phyloP scores from a whole-genome alignment of 306 rosid species.

The Senna tora region DNA sequence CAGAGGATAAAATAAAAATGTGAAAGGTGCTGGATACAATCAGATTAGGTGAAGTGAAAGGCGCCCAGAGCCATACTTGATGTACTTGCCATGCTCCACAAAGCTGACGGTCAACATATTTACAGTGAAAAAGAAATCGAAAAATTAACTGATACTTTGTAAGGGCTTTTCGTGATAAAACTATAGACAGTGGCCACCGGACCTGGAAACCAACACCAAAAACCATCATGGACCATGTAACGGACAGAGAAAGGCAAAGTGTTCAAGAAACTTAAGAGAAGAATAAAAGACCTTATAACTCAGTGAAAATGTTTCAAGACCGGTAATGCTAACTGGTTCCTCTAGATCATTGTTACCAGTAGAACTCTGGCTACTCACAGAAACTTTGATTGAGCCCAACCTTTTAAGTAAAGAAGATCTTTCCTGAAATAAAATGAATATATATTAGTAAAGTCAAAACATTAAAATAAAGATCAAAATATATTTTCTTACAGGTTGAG shows the following conservation, averaged over 20 bases:
- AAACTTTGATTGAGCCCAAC: constrained; percentile 64
- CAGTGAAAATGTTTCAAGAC: constrained; percentile 90
- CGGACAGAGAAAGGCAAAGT: constrained; percentile 7
- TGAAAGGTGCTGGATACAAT: constrained; percentile 26
- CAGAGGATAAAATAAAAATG: constrained; percentile 35
- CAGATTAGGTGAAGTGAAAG: constrained; percentile 26
- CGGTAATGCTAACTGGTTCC: constrained; percentile 75
- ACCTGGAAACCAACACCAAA: constrained; percentile 61
- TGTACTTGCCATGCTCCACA: constrained; percentile 99
- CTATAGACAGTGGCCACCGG: constrained; percentile 92
- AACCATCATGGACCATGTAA: constrained; percentile 2
- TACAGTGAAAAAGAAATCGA: constrained; percentile 91
- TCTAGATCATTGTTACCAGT: constrained; percentile 57
- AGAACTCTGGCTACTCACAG: constrained; percentile 50
- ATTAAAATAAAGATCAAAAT: constrained; percentile 17
- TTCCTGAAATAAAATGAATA: constrained; percentile 61
- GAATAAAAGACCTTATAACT: constrained; percentile 74
- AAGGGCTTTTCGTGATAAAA: constrained; percentile 82
- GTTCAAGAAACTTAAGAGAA: constrained; percentile 26
- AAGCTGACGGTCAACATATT: constrained; percentile 94
- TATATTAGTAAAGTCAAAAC: constrained; percentile 25
- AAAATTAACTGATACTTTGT: constrained; percentile 87
- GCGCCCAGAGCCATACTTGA: constrained; percentile 63
- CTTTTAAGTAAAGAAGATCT: constrained; percentile 80
- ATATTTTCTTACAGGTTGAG: constrained; percentile 37